Conservation (phyloP, 192 early-diverging fungal genomes). For the Rhizophagus sp. region DNA sequence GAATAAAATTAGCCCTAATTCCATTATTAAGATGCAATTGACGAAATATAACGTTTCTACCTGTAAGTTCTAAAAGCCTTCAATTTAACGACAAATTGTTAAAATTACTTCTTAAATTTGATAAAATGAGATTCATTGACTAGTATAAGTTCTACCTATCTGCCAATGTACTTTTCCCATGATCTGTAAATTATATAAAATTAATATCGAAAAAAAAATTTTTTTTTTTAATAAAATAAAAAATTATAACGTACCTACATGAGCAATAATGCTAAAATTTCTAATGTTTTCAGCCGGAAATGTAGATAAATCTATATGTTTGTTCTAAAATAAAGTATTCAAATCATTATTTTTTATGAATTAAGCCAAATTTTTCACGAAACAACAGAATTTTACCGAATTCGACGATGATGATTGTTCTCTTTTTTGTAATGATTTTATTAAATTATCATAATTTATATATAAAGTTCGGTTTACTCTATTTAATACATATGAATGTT, state of each 20-base stretch:
- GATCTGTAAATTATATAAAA: slow-evolving; percentile 51
- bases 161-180: slow-evolving; percentile 90
- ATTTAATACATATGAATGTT: background rate
- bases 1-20: background rate
- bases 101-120: background rate
- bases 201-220: background rate
- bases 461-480: background rate
- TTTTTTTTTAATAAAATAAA: background rate
- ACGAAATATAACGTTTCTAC: slow-evolving; percentile 57
- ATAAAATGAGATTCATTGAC: background rate
- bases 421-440: background rate
- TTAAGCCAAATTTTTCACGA: background rate
- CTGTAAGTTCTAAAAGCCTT: slow-evolving; percentile 87
- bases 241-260: slow-evolving; percentile 55
- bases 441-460: background rate
- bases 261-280: slow-evolving; percentile 91
- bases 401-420: background rate
- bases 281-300: slow-evolving; percentile 84
- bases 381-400: background rate
- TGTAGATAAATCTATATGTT: slow-evolving; percentile 54
- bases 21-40: slow-evolving; percentile 47
- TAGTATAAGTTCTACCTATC: slow-evolving; percentile 54
- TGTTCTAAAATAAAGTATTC: background rate
- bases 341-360: background rate
- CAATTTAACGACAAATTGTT: background rate